These are phyloP conservation scores for Cercophora samala DNA, from an alignment of 495 filamentous ascomycete genomes.

Conservation along the genomic window DNA sequence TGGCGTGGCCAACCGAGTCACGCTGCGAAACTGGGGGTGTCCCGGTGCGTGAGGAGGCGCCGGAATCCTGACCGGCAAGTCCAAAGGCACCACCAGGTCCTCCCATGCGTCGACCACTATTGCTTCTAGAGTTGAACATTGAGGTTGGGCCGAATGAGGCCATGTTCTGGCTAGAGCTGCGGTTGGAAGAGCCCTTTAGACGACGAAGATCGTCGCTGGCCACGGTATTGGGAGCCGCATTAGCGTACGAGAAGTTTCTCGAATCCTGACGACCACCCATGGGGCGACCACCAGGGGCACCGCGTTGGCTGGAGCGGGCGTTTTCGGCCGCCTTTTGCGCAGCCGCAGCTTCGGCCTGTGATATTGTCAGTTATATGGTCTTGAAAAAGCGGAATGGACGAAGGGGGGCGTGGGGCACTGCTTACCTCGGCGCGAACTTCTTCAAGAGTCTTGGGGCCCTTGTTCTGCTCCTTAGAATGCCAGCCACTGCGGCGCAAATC, in stretches of 20 bases:
- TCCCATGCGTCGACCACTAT: slow-evolving; percentile 71
- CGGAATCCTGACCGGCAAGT: slow-evolving; percentile 67
- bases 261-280: slow-evolving; percentile 79
- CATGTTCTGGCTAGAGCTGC: slow-evolving; percentile 56
- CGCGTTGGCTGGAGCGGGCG: slow-evolving; percentile 57
- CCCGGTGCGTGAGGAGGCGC: slow-evolving; percentile 76
- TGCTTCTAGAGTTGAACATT: slow-evolving; percentile 74
- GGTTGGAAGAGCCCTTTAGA: slow-evolving; percentile 57
- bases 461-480: slow-evolving; percentile 80
- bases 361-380: slow-evolving; percentile 21
- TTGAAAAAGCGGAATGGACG: background rate
- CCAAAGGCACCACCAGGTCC: slow-evolving; percentile 67
- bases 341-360: slow-evolving; percentile 61
- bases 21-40: slow-evolving; percentile 74
- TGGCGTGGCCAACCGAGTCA: slow-evolving; percentile 66
- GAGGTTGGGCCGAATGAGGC: slow-evolving; percentile 75
- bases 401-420: too few species aligned
- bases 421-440: slow-evolving; percentile 83
- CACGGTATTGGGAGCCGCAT: slow-evolving; percentile 69
- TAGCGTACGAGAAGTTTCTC: slow-evolving; percentile 70
- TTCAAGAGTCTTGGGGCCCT: slow-evolving; percentile 93
- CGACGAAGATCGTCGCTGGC: slow-evolving; percentile 85
- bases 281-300: slow-evolving; percentile 61
- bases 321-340: slow-evolving; percentile 64
- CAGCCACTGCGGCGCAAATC: slow-evolving; percentile 75